Percentiles rank a stretch among this genome's conserved stretches.
phyloP scores from a whole-genome alignment of 768 basidiomycete genomes.

The Mycena leptocephala region DNA sequence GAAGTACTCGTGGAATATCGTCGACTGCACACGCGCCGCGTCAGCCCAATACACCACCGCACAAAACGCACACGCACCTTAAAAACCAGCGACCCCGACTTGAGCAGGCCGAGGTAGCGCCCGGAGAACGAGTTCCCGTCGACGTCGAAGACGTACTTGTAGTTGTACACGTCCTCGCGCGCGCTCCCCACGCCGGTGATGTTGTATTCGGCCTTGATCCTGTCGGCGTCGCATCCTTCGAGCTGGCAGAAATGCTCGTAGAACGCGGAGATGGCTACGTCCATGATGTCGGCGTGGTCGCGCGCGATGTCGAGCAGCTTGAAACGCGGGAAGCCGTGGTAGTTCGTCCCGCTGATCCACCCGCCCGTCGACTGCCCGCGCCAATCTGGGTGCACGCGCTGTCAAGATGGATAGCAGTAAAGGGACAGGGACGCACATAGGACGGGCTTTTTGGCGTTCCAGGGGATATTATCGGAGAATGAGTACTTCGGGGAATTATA shows the following conservation, averaged over 20 bases:
- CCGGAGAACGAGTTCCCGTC: conserved; percentile 34
- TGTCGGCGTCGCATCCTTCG: conserved; percentile 29
- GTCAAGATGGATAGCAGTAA: background rate
- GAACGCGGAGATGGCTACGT: conserved; percentile 27
- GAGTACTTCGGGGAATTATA: conserved; percentile 24
- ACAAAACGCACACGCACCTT: conserved; percentile 10
- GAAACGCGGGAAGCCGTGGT: conserved; percentile 36
- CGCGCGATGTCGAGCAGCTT: conserved; percentile 34
- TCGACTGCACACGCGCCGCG: background rate
- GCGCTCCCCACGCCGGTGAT: conserved; percentile 14
- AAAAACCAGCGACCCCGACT: conserved; percentile 27
- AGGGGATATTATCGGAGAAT: conserved; percentile 22
- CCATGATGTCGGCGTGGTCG: conserved; percentile 7
- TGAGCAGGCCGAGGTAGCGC: conserved; percentile 26
- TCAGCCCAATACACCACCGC: background rate
- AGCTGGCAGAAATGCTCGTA: conserved; percentile 29
- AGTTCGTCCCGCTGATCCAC: conserved; percentile 35
- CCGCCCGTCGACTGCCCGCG: conserved; percentile 35
- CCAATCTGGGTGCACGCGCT: conserved; percentile 16
- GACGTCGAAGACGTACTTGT: conserved; percentile 35
- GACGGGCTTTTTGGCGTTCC: conserved; percentile 21
- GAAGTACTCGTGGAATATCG: conserved; percentile 35
- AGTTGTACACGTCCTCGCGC: conserved; percentile 29
- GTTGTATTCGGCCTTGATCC: conserved; percentile 28
- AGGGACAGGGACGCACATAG: conserved; percentile 17